These are phyloP conservation scores for Bruguiera gymnorhiza DNA, from an alignment of 345 rosid genomes.

Conservation along the genomic window DNA sequence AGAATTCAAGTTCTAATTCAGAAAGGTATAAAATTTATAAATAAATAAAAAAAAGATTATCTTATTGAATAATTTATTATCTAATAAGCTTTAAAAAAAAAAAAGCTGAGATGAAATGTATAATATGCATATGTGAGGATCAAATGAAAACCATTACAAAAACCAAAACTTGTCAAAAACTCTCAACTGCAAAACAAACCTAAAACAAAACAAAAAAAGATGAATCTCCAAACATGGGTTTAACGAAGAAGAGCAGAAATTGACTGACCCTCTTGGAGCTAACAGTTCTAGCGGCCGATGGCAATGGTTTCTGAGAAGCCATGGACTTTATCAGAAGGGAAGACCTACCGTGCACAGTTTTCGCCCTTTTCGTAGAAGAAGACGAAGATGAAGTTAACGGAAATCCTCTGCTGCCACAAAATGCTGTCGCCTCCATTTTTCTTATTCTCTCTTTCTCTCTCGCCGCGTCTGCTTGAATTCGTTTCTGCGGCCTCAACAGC, in stretches of 20 bases:
- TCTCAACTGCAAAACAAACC: neutral
- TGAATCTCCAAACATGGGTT: neutral
- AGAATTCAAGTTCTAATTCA: too few relatives aligned
- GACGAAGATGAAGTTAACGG: conserved; percentile 9
- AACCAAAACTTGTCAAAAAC: neutral
- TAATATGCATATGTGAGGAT: too few relatives aligned
- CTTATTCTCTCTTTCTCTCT: too few relatives aligned
- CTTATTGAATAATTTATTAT: too few relatives aligned
- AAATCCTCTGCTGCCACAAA: conserved; percentile 22
- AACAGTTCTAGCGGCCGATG: conserved; percentile 48
- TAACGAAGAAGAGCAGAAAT: neutral
- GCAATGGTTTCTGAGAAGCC: conserved; percentile 67
- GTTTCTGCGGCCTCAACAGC: too few relatives aligned
- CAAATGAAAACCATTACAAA: too few relatives aligned
- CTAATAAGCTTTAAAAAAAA: too few relatives aligned
- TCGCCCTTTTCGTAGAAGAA: conserved; percentile 18
- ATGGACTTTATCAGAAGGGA: conserved; percentile 45
- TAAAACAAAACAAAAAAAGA: neutral
- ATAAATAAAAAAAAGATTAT: too few relatives aligned
- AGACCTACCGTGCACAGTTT: neutral
- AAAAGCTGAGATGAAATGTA: too few relatives aligned
- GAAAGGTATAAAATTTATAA: too few relatives aligned
- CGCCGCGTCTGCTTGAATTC: too few relatives aligned
- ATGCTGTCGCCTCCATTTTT: conserved; percentile 38
- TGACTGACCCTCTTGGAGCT: conserved; percentile 51